phyloP scores from a whole-genome alignment of 1,284 basidiomycete species.

The Marasmius tenuissimus region DNA sequence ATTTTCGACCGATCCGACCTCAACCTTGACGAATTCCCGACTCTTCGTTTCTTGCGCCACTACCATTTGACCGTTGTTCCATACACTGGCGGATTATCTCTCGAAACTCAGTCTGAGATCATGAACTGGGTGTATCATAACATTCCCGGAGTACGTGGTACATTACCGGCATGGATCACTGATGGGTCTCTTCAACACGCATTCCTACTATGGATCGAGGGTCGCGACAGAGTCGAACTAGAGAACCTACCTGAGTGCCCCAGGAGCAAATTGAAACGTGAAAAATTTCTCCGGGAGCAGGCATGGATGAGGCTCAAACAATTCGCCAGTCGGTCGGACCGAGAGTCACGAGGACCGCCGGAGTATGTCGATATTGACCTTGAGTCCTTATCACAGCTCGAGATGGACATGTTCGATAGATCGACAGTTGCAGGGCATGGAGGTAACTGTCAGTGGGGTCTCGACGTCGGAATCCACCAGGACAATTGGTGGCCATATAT shows the following conservation, averaged over 20 bases:
- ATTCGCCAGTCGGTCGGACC: too few relatives aligned
- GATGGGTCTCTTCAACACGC: conserved; percentile 22
- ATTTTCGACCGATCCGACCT: conserved; percentile 6
- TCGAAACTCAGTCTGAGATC: conserved; percentile 18
- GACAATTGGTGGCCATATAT: conserved; percentile 15
- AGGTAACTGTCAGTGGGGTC: conserved; percentile 22
- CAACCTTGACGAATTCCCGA: too few relatives aligned
- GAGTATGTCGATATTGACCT: conserved; percentile 24
- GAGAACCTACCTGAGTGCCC: neutral
- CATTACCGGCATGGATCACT: conserved; percentile 11
- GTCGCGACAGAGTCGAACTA: conserved; percentile 6
- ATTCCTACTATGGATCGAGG: conserved; percentile 18
- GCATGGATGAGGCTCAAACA: conserved; percentile 16
- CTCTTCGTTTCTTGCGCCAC: neutral
- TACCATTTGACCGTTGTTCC: conserved; percentile 11
- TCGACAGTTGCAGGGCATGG: conserved; percentile 13
- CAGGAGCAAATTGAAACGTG: too few relatives aligned
- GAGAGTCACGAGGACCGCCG: too few relatives aligned
- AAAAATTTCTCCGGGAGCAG: neutral
- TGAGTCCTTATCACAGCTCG: conserved; percentile 15
- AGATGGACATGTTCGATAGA: conserved; percentile 20
- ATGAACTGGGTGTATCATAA: conserved; percentile 23
- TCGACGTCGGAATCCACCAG: conserved; percentile 20
- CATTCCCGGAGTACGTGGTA: conserved; percentile 2
- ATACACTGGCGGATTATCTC: conserved; percentile 14